Percentiles rank a stretch among this genome's conserved stretches.
These are phyloP conservation scores for Eutrema salsugineum DNA, from an alignment of 441 rosid genomes.

Conservation along the genomic window DNA sequence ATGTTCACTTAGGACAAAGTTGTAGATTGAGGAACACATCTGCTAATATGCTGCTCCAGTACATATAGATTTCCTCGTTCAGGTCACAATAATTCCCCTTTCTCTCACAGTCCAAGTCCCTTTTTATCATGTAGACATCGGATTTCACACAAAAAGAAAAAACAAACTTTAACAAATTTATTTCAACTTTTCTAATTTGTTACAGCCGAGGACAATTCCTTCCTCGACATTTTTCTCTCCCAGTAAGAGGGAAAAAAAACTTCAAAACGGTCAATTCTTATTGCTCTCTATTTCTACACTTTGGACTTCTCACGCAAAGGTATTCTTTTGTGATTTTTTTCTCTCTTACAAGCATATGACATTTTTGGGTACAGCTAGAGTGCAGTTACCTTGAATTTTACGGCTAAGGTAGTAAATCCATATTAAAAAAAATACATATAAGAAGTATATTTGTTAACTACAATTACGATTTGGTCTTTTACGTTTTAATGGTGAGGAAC, in stretches of 20 bases:
- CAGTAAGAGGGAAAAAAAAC: not conserved
- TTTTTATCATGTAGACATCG: not conserved
- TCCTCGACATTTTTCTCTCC: not conserved
- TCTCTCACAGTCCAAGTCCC: not conserved
- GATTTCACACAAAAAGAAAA: not conserved
- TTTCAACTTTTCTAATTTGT: not conserved
- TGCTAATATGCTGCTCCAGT: constrained; percentile 57
- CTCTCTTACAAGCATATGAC: not conserved
- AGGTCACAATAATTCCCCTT: constrained; percentile 14
- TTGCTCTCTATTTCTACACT: not conserved
- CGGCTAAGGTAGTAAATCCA: not conserved
- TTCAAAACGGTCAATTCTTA: not conserved
- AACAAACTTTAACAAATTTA: not conserved
- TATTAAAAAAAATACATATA: not conserved
- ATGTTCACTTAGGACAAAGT: constrained; percentile 98
- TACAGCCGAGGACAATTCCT: constrained; percentile 15
- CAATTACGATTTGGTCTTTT: not conserved
- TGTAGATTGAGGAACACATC: constrained; percentile 89
- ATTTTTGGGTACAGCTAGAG: not conserved
- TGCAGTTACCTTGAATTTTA: constrained; percentile 10
- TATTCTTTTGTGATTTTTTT: constrained; percentile 16
- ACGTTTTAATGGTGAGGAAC: not conserved
- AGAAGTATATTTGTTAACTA: not conserved
- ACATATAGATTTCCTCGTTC: constrained; percentile 46
- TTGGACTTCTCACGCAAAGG: constrained; percentile 20